phyloP scores from a whole-genome alignment of 2,329 filamentous ascomycete species.

The Pseudogymnoascus sp. region DNA sequence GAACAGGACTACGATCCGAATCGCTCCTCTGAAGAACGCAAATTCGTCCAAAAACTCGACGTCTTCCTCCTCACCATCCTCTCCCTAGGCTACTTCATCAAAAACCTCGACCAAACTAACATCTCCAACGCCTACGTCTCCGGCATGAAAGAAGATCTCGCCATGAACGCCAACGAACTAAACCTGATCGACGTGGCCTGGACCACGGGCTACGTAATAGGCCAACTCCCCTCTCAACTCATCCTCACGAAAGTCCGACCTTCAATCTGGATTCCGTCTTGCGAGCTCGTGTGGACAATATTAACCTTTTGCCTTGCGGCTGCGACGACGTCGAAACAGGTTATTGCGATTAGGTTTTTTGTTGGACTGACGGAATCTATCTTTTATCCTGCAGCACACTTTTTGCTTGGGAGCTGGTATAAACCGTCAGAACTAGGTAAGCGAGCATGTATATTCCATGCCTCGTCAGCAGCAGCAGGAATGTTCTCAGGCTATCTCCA shows the following conservation, averaged over 20 bases:
- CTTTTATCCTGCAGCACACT: constrained; percentile 23
- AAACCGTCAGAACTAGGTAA: constrained; percentile 36
- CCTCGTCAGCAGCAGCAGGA: constrained; percentile 29
- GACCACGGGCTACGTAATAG: constrained; percentile 50
- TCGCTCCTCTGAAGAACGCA: constrained; percentile 16
- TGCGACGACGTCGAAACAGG: constrained; percentile 27
- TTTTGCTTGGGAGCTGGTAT: constrained; percentile 36
- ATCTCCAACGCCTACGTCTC: constrained; percentile 35
- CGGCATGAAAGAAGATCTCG: constrained; percentile 33
- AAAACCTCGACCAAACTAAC: constrained; percentile 24
- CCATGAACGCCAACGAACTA: constrained; percentile 32
- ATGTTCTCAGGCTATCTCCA: constrained; percentile 39
- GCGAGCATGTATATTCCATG: constrained; percentile 35
- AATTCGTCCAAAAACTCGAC: constrained; percentile 24
- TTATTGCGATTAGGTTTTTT: constrained; percentile 37
- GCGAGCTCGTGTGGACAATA: constrained; percentile 31
- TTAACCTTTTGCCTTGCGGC: constrained; percentile 32
- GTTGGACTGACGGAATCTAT: constrained; percentile 28
- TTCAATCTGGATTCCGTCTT: constrained; percentile 36
- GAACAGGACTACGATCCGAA: constrained; percentile 22
- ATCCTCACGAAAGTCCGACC: constrained; percentile 35
- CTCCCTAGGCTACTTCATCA: constrained; percentile 25
- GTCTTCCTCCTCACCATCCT: constrained; percentile 22
- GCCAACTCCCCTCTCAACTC: constrained; percentile 32
- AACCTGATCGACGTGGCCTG: constrained; percentile 36